Evolutionary conservation across 192 early-diverging fungal genomes (phyloP).

Genomic region (Piromyces finnis): DNA sequence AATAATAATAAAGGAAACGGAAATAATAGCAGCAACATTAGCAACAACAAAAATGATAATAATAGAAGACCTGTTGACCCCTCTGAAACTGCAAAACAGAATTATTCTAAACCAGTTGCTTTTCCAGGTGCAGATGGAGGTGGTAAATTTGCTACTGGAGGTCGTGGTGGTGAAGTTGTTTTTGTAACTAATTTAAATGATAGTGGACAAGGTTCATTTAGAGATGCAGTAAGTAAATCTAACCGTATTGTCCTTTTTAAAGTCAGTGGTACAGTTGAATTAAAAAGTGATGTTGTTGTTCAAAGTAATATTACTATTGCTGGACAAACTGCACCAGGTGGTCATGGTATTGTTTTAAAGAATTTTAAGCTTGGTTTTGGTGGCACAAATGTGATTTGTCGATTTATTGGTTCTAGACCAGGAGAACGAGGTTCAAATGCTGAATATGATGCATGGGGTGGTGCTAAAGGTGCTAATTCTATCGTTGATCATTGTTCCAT

Average conservation of each 20-base stretch:
- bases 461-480: not conserved
- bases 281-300: not conserved
- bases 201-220: not conserved
- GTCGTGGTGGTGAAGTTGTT: not conserved
- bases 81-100: not conserved
- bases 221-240: not conserved
- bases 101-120: not conserved
- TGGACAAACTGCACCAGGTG: not conserved
- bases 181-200: not conserved
- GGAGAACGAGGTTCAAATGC: not conserved
- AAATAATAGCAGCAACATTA: not conserved
- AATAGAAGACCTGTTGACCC: not conserved
- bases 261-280: not conserved
- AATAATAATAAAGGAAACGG: not conserved
- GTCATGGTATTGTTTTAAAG: not conserved
- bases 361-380: not conserved
- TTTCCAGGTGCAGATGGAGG: not conserved
- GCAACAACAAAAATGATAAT: not conserved
- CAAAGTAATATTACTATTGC: not conserved
- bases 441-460: not conserved
- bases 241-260: not conserved
- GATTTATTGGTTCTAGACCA: not conserved
- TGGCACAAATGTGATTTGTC: not conserved
- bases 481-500: not conserved
- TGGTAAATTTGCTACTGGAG: not conserved